Evolutionary conservation across 23 red algal species (phyloP).

Genomic region (Rhodosorus marinus): DNA sequence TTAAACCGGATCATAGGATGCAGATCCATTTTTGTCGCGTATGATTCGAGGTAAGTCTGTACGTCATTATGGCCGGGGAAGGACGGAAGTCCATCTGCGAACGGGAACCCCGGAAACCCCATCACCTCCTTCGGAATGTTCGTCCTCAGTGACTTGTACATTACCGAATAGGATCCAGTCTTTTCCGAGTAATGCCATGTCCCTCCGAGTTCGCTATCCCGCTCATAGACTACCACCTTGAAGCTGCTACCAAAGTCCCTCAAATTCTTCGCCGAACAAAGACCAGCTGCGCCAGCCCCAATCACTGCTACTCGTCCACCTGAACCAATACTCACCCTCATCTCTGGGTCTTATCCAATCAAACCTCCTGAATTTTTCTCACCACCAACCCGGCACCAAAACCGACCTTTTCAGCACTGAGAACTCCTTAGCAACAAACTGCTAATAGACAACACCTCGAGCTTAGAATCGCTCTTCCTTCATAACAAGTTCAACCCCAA

Average conservation of each 20-base stretch:
- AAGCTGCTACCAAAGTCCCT: constrained; percentile 48
- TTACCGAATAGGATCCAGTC: constrained; percentile 8
- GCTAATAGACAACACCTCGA: too few species aligned
- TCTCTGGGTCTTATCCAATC: too few species aligned
- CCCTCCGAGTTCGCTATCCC: constrained; percentile 26
- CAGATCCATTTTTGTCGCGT: constrained; percentile 1
- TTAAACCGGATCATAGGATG: constrained; percentile 8
- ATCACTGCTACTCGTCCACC: constrained; percentile 43
- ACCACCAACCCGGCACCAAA: too few species aligned
- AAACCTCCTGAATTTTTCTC: too few species aligned
- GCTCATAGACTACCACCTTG: constrained; percentile 24
- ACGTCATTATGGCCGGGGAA: constrained; percentile 9
- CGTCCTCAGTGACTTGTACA: constrained; percentile 43
- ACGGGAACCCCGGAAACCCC: constrained; percentile 30
- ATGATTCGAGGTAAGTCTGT: constrained; percentile 4
- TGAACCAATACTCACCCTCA: not conserved
- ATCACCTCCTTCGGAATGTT: constrained; percentile 70
- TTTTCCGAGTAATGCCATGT: constrained; percentile 42
- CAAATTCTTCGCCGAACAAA: constrained; percentile 17
- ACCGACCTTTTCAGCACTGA: too few species aligned
- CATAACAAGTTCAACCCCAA: too few species aligned
- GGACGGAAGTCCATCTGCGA: constrained; percentile 17
- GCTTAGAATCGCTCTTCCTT: too few species aligned
- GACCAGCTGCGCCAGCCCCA: constrained; percentile 65
- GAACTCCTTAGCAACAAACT: too few species aligned